A percentile compares a stretch with the other conserved stretches of the same genome.
Conservation (phyloP, 2,329 filamentous ascomycete species). For the Cercospora sp. region DNA sequence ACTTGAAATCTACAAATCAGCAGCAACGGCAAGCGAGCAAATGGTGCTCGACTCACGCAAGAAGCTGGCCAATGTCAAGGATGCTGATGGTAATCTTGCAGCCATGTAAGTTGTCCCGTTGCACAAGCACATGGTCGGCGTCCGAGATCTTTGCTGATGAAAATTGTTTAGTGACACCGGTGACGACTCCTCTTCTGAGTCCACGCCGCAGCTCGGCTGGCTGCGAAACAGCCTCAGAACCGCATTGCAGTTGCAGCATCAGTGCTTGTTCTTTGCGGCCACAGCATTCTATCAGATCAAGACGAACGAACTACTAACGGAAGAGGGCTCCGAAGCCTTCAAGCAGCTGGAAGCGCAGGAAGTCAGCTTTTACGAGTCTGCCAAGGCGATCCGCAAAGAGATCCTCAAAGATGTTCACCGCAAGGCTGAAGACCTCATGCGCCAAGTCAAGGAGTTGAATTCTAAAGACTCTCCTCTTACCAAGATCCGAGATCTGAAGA, state of each 20-base stretch:
- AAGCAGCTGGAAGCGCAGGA: constrained; percentile 68
- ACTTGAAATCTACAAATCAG: constrained; percentile 65
- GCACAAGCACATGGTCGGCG: neutral
- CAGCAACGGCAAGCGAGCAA: constrained; percentile 42
- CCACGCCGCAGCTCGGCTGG: constrained; percentile 28
- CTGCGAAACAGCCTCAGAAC: constrained; percentile 65
- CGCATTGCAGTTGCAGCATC: constrained; percentile 77
- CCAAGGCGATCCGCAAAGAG: constrained; percentile 75
- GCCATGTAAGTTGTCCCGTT: neutral
- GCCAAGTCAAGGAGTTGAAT: constrained; percentile 50
- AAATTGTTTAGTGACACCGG: constrained; percentile 23
- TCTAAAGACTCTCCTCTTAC: constrained; percentile 56
- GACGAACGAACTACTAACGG: constrained; percentile 63
- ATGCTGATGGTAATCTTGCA: constrained; percentile 12
- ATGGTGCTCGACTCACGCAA: constrained; percentile 65
- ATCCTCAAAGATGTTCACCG: constrained; percentile 62
- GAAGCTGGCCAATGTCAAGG: constrained; percentile 57
- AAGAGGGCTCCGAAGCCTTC: constrained; percentile 67
- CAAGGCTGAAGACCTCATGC: constrained; percentile 66
- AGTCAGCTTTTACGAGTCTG: constrained; percentile 70
- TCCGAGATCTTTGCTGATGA: neutral
- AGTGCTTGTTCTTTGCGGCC: constrained; percentile 79
- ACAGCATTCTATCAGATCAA: constrained; percentile 85
- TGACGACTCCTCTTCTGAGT: constrained; percentile 36
- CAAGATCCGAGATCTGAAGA: constrained; percentile 53